A percentile compares a stretch with the other conserved stretches of the same genome.
Conservation (phyloP, 2,329 filamentous ascomycete species). For the Aspergillus ustus region DNA sequence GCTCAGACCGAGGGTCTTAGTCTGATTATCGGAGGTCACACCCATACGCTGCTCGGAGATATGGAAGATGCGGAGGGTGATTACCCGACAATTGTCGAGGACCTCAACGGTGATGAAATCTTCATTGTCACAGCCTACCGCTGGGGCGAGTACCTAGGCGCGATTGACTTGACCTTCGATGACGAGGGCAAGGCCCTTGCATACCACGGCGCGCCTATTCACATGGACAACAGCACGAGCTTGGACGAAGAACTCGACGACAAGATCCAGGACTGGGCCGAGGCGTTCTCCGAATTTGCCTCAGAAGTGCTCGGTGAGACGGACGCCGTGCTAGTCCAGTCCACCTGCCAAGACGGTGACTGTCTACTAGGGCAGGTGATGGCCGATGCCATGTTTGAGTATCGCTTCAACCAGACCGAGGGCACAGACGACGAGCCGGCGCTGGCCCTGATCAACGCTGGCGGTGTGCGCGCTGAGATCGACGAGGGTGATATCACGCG, state of each 20-base stretch:
- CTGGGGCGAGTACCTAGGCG: conserved; percentile 9
- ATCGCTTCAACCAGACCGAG: conserved; percentile 6
- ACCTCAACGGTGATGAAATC: not conserved
- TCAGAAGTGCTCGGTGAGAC: conserved; percentile 1
- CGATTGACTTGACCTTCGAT: conserved; percentile 7
- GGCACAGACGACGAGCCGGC: not conserved
- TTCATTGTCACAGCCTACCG: conserved; percentile 13
- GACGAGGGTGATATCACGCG: conserved; percentile 7
- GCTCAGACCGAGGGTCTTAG: conserved; percentile 5
- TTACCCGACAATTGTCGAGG: conserved; percentile 11
- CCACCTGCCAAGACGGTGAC: conserved; percentile 10
- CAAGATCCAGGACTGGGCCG: conserved; percentile 4
- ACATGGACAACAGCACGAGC: conserved; percentile 12
- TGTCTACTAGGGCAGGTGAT: conserved; percentile 10
- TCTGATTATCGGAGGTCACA: conserved; percentile 11
- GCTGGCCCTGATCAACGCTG: conserved; percentile 8
- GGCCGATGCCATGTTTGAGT: conserved; percentile 12
- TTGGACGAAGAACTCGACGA: conserved; percentile 6
- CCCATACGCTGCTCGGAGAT: conserved; percentile 9
- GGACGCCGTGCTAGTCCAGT: conserved; percentile 5
- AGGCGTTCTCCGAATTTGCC: conserved; percentile 6
- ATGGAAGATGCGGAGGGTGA: conserved; percentile 7
- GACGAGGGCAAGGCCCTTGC: conserved; percentile 7
- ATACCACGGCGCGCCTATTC: conserved; percentile 12
- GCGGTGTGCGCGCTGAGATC: conserved; percentile 4